Conservation (phyloP, 768 basidiomycete genomes). For the Harrya chromipes region DNA sequence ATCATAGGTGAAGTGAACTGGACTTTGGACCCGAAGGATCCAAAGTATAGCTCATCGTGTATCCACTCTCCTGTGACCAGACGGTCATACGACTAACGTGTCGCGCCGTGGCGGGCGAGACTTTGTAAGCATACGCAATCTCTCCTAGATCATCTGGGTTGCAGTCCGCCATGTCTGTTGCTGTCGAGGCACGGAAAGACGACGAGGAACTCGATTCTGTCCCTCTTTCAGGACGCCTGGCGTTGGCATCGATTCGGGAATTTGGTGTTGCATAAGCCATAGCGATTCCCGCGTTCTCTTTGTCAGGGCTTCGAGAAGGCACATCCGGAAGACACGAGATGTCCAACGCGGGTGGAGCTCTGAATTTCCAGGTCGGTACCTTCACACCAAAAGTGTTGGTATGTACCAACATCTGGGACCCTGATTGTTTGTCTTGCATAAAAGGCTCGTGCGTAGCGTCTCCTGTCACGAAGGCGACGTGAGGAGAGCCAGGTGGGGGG, state of each 20-base stretch:
- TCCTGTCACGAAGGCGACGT: not conserved
- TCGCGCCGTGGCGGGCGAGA: not conserved
- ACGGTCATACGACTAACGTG: conserved; percentile 17
- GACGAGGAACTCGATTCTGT: not conserved
- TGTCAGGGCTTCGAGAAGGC: not conserved
- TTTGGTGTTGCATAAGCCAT: not conserved
- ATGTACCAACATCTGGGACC: not conserved
- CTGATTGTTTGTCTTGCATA: not conserved
- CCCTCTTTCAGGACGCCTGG: not conserved
- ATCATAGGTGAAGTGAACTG: too few relatives aligned
- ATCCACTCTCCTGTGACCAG: conserved; percentile 41
- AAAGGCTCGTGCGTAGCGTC: not conserved
- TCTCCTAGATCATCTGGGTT: conserved; percentile 6
- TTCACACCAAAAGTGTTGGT: not conserved
- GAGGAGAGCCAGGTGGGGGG: conserved; percentile 2
- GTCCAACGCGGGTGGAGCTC: conserved; percentile 8
- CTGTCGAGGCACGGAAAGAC: not conserved
- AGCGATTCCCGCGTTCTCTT: conserved; percentile 9
- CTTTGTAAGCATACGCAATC: not conserved
- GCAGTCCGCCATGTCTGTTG: not conserved
- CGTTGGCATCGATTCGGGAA: not conserved
- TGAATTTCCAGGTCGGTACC: conserved; percentile 3
- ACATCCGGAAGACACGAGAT: not conserved
- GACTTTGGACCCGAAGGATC: not conserved
- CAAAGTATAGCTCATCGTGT: conserved; percentile 31